Conservation (phyloP, 192 early-diverging fungal species). For the Backusella psychrophila region DNA sequence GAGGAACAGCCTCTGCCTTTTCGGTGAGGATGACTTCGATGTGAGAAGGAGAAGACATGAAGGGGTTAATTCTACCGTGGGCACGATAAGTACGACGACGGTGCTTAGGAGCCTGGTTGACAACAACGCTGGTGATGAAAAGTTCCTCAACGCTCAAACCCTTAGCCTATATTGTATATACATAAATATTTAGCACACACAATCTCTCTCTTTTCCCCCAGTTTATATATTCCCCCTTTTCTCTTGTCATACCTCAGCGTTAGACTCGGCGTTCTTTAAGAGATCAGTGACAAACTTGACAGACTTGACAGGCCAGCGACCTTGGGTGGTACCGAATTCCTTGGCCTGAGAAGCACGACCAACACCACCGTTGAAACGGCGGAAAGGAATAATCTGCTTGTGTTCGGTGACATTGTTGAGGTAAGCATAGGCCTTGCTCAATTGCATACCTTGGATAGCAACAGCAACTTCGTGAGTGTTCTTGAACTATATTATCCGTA, state of each 20-base stretch:
- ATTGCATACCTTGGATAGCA: slow-evolving; percentile 89
- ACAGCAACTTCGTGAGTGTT: slow-evolving; percentile 96
- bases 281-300: slow-evolving; percentile 89
- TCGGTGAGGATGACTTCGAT: slow-evolving; percentile 93
- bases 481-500: slow-evolving; percentile 77
- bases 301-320: slow-evolving; percentile 97
- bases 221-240: not conserved
- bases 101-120: slow-evolving; percentile 96
- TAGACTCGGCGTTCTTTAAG: slow-evolving; percentile 95
- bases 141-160: slow-evolving; percentile 85
- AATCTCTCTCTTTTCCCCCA: not conserved
- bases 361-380: slow-evolving; percentile 93
- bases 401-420: slow-evolving; percentile 92
- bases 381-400: slow-evolving; percentile 96
- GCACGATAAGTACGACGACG: slow-evolving; percentile 96
- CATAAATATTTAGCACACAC: not conserved
- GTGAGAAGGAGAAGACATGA: slow-evolving; percentile 93
- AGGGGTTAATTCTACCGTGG: slow-evolving; percentile 93
- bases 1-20: slow-evolving; percentile 77
- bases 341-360: slow-evolving; percentile 97
- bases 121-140: slow-evolving; percentile 90
- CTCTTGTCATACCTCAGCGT: slow-evolving; percentile 71
- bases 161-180: slow-evolving; percentile 58
- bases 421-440: slow-evolving; percentile 87
- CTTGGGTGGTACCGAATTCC: slow-evolving; percentile 81